These are phyloP conservation scores for Leishmania braziliensis DNA, from an alignment of 208 protist species.

Conservation along the genomic window DNA sequence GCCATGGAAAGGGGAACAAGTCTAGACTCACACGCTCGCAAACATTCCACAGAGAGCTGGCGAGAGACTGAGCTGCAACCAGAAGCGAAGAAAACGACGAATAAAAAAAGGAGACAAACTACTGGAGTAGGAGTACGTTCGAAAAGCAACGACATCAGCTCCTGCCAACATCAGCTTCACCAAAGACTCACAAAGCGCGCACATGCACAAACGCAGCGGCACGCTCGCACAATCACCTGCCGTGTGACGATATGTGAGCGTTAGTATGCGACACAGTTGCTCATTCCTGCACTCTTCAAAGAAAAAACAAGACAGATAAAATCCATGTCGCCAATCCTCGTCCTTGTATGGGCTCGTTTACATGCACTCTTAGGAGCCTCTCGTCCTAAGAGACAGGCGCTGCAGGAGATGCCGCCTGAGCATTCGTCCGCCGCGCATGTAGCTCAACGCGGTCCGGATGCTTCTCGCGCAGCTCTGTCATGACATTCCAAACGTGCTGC, in stretches of 20 bases:
- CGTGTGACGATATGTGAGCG: not conserved
- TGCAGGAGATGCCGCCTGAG: not conserved
- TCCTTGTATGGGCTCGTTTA: not conserved
- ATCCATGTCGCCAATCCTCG: not conserved
- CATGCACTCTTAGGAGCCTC: not conserved
- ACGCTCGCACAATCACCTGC: not conserved
- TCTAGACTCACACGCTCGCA: not conserved
- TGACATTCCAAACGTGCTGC: conserved; percentile 62
- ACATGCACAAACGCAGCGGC: not conserved
- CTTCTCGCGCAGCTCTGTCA: conserved; percentile 62
- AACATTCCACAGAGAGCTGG: not conserved
- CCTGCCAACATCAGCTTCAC: not conserved
- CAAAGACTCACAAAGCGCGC: not conserved
- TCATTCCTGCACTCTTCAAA: not conserved
- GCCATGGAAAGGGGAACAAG: not conserved
- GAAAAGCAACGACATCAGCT: not conserved
- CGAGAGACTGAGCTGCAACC: too few species aligned
- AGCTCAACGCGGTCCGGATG: conserved; percentile 71
- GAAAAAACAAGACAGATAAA: not conserved
- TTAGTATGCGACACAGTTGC: not conserved
- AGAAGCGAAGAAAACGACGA: too few species aligned
- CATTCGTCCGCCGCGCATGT: conserved; percentile 11
- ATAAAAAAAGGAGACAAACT: not conserved
- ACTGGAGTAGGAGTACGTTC: not conserved
- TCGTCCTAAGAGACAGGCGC: not conserved